A percentile compares a stretch with the other conserved stretches of the same genome.
phyloP scores from a whole-genome alignment of 495 filamentous ascomycete species.

The Penicillium canariense region DNA sequence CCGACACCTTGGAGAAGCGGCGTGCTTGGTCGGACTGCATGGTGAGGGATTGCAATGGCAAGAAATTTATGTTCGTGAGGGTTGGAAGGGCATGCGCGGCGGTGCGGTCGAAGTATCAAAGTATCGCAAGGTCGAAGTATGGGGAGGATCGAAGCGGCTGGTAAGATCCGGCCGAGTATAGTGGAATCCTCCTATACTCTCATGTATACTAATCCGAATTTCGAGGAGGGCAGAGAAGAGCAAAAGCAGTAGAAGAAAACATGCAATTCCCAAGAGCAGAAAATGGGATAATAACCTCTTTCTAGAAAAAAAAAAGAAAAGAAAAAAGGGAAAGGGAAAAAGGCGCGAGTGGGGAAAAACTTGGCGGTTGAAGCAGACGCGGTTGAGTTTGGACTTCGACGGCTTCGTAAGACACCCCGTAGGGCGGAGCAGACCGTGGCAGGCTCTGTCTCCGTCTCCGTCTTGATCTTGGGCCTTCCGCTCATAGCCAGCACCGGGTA shows the following conservation, averaged over 20 bases:
- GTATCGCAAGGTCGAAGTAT: neutral
- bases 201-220: neutral
- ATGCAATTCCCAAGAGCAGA: neutral
- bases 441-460: neutral
- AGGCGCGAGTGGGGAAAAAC: constrained; percentile 2
- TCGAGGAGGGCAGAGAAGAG: neutral
- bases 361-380: neutral
- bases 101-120: neutral
- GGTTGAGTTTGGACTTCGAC: no score
- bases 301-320: neutral
- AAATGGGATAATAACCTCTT: neutral
- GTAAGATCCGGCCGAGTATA: no score
- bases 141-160: neutral
- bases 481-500: neutral
- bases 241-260: neutral
- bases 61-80: neutral
- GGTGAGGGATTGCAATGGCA: neutral
- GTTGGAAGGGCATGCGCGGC: neutral
- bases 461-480: neutral
- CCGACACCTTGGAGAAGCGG: constrained; percentile 20
- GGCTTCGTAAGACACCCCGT: no score
- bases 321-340: constrained; percentile 6
- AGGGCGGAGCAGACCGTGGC: neutral
- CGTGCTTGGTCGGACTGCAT: constrained; percentile 18
- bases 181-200: no score